These are phyloP conservation scores for Hemileccinum rubropunctum DNA, from an alignment of 768 basidiomycete species.

Conservation along the genomic window DNA sequence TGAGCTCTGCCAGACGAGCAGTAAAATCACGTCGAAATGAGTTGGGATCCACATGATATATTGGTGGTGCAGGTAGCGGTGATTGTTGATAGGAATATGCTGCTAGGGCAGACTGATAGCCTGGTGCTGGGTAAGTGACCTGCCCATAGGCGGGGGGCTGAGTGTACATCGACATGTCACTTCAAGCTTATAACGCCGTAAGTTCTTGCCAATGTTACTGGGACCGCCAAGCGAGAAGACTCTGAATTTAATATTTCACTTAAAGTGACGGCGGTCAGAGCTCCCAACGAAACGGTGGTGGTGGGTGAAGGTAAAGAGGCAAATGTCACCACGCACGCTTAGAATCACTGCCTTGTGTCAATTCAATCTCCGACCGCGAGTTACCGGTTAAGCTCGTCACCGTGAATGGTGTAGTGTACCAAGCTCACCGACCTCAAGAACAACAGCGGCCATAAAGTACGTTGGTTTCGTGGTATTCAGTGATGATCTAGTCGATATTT, in stretches of 20 bases:
- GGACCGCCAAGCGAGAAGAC: conserved; percentile 28
- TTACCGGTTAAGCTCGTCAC: conserved; percentile 18
- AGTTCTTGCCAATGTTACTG: conserved; percentile 32
- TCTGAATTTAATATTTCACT: conserved; percentile 48
- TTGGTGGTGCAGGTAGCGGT: conserved; percentile 39
- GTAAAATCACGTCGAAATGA: conserved; percentile 79
- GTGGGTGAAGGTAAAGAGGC: conserved; percentile 46
- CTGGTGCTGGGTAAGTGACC: conserved; percentile 47
- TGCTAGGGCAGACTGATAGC: conserved; percentile 44
- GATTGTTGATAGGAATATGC: conserved; percentile 49
- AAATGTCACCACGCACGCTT: conserved; percentile 18
- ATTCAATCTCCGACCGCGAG: conserved; percentile 38
- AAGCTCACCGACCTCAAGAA: conserved; percentile 26
- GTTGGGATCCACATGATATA: conserved; percentile 59
- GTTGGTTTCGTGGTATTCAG: conserved; percentile 10
- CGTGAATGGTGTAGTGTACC: neutral
- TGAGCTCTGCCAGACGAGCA: conserved; percentile 72
- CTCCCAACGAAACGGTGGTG: conserved; percentile 41
- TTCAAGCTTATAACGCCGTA: conserved; percentile 36
- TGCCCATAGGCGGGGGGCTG: conserved; percentile 59
- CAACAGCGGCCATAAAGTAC: conserved; percentile 27
- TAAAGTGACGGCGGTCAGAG: conserved; percentile 42
- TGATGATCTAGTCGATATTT: neutral
- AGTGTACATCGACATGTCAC: conserved; percentile 62
- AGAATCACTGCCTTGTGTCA: conserved; percentile 23